Percentiles rank a stretch among this genome's conserved stretches.
Conservation (phyloP, 164 flowering plant genomes). For the Tetrastigma voinierianum region DNA sequence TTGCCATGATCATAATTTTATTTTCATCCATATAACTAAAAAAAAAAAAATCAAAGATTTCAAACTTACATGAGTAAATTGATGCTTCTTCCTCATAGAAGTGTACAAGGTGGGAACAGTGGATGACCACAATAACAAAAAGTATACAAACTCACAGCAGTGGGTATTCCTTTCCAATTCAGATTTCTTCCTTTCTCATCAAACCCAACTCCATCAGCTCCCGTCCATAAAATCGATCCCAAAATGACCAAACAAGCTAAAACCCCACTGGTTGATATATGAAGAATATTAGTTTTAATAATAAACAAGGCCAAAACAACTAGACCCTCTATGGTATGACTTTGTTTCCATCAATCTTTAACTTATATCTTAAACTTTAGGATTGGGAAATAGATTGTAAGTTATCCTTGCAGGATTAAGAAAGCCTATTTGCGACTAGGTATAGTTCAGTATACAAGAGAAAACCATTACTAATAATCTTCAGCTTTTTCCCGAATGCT, state of each 20-base stretch:
- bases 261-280: slow-evolving; percentile 50
- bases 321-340: slow-evolving; percentile 11
- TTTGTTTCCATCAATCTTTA: slow-evolving; percentile 6
- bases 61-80: slow-evolving; percentile 24
- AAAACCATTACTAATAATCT: background rate
- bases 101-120: slow-evolving; percentile 21
- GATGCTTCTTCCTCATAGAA: slow-evolving; percentile 24
- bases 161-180: slow-evolving; percentile 45
- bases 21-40: no score
- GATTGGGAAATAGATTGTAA: slow-evolving; percentile 19
- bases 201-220: slow-evolving; percentile 53
- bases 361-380: slow-evolving; percentile 4
- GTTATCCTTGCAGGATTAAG: slow-evolving; percentile 17
- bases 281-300: no score
- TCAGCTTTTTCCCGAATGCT: background rate
- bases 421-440: background rate
- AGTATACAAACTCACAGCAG: slow-evolving; percentile 45
- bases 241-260: slow-evolving; percentile 39
- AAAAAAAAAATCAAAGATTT: no score
- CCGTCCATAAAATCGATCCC: slow-evolving; percentile 36
- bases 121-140: slow-evolving; percentile 27
- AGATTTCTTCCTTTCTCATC: slow-evolving; percentile 33
- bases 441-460: no score
- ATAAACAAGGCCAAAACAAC: slow-evolving; percentile 48
- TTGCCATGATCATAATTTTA: no score